Base-by-base conservation (phyloP, 345 rosid species). In the Salix viminalis region DNA sequence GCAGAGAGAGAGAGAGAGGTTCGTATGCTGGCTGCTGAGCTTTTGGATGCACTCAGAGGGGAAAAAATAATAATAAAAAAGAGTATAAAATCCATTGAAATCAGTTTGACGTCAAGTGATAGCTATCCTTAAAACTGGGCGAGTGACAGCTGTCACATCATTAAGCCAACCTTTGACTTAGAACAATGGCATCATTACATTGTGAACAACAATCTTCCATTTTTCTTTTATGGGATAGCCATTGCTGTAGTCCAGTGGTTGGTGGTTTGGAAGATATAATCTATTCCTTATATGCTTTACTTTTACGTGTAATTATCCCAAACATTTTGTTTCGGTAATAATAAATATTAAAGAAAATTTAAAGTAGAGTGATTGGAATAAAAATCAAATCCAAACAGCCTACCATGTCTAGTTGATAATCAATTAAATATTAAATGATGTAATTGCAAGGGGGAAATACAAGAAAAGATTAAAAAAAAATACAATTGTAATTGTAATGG, bases 161-260 rank as follows among this genome's bases (percentile, higher is more conserved):
- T 68, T 39, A 12, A 32, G 39, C 24, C 78, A 67, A 52, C 65
- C 66, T 13, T 68, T 56, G 79, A 68, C 73, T 56, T 34, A 1
- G 67, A 21, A 8, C 58, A 18, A 36, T 0, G 3, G 15, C 2
- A 65, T 30, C 46, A 8, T 65, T 19, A 26, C 66, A 21, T 48
- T 4, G 39, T 36, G 37, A 36, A 13, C 34, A 30, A 7, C 62
- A 46, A 10, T 18, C 58, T 12, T 16, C 46, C 58, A 15, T 13
- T 10, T 42, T 10, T 26, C 28, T 28, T 19, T 23, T 7, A 6
- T 2, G 42, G 41, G 7, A 8, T 39, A 15, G 69, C 69, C 8
- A 15, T 19, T 24, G n/a, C 6, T 69, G 12, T 23, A 2, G 48
- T 12, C 1, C 2, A 54, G 60, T 65, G 11, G 23, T 32, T 65